A percentile compares a stretch with the other conserved stretches of the same genome.
phyloP scores from a whole-genome alignment of 2,329 filamentous ascomycete species.

The Aspergillus nomiae region DNA sequence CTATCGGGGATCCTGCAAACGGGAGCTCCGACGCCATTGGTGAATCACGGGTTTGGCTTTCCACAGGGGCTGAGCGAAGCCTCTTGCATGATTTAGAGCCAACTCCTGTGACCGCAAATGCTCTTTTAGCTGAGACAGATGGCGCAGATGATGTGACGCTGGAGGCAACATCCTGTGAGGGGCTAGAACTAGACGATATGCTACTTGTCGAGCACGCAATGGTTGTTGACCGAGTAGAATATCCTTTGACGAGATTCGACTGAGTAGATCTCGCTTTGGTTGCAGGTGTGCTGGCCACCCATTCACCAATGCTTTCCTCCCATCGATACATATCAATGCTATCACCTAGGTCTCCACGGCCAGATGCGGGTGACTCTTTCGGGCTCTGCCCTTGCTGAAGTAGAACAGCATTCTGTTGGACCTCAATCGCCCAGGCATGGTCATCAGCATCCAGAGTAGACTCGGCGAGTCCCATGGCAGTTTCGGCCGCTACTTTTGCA shows the following conservation, averaged over 20 bases:
- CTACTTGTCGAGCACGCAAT: conserved; percentile 28
- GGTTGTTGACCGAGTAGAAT: conserved; percentile 11
- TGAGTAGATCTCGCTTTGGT: conserved; percentile 22
- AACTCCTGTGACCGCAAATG: conserved; percentile 14
- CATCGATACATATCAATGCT: conserved; percentile 46
- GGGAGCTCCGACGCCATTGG: neutral
- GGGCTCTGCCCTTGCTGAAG: conserved; percentile 18
- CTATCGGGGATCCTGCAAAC: conserved; percentile 15
- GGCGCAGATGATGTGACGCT: conserved; percentile 35
- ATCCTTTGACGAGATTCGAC: conserved; percentile 6
- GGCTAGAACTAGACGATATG: conserved; percentile 23
- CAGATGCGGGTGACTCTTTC: conserved; percentile 15
- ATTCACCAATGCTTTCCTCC: conserved; percentile 61
- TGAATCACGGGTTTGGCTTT: conserved; percentile 14
- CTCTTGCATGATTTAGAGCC: conserved; percentile 28
- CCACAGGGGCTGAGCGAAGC: conserved; percentile 18
- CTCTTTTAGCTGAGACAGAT: conserved; percentile 27
- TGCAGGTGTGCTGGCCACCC: conserved; percentile 54
- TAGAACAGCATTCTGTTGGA: conserved; percentile 36
- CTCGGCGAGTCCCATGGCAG: conserved; percentile 45
- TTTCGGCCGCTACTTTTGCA: conserved; percentile 39
- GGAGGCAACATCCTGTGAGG: conserved; percentile 23
- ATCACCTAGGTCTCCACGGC: conserved; percentile 17
- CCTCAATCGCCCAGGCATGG: conserved; percentile 41
- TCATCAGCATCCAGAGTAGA: conserved; percentile 38